Evolutionary conservation across 164 flowering plant genomes (phyloP).

Genomic region (Vitis amurensis): DNA sequence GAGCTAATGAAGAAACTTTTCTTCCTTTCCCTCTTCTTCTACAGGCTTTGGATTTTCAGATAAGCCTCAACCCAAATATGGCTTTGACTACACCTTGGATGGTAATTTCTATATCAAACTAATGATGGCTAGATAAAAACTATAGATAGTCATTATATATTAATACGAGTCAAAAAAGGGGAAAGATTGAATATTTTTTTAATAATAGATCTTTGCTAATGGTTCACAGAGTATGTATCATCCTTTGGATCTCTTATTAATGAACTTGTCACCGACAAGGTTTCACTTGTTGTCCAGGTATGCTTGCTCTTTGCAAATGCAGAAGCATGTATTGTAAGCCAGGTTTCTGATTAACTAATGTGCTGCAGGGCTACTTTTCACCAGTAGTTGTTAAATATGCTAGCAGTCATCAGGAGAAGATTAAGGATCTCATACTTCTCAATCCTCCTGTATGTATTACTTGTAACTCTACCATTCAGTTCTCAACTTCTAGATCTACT

Average conservation of each 20-base stretch:
- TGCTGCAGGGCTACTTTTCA: slow-evolving; percentile 81
- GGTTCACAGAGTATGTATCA: slow-evolving; percentile 68
- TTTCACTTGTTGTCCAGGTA: slow-evolving; percentile 93
- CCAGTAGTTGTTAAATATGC: slow-evolving; percentile 90
- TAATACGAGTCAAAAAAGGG: neutral
- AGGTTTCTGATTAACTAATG: slow-evolving; percentile 7
- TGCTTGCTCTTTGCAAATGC: neutral
- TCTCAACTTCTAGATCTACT: too few species aligned
- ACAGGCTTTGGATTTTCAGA: slow-evolving; percentile 98
- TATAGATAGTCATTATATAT: neutral
- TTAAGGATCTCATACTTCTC: slow-evolving; percentile 68
- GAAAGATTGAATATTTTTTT: neutral
- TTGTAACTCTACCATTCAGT: neutral
- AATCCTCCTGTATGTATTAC: slow-evolving; percentile 84
- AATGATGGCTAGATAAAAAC: neutral
- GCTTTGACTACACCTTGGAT: slow-evolving; percentile 85
- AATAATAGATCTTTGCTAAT: neutral
- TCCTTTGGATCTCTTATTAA: slow-evolving; percentile 70
- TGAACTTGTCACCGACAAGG: slow-evolving; percentile 48
- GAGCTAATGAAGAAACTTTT: neutral
- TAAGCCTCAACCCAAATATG: slow-evolving; percentile 92
- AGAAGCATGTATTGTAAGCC: neutral
- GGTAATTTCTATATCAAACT: slow-evolving; percentile 41
- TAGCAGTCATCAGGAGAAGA: slow-evolving; percentile 66
- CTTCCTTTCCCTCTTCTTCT: slow-evolving; percentile 7